A percentile compares a stretch with the other conserved stretches of the same genome.
Evolutionary conservation across 192 early-diverging fungal genomes (phyloP).

Genomic region (Neocallimastix lanati): DNA sequence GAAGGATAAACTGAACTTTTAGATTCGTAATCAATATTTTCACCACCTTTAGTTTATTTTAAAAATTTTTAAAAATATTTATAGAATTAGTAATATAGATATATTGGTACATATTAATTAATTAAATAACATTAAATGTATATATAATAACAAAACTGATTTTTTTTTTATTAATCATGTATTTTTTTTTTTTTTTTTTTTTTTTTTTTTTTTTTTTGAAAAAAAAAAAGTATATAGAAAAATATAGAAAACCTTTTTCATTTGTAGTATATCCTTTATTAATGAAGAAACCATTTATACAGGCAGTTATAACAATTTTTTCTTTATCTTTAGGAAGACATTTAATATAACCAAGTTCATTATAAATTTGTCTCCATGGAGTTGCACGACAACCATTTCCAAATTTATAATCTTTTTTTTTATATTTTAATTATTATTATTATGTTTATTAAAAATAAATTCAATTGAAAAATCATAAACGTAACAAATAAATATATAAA

Average conservation of each 20-base stretch:
- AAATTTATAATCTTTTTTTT: constrained; percentile 28
- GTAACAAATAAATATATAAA: too few relatives aligned
- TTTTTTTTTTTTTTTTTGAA: too few relatives aligned
- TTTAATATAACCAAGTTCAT: constrained; percentile 33
- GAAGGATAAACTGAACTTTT: constrained; percentile 18
- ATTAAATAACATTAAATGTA: too few relatives aligned
- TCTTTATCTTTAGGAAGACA: constrained; percentile 22
- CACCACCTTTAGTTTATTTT: constrained; percentile 16
- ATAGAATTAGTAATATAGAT: too few relatives aligned
- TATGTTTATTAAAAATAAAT: too few relatives aligned
- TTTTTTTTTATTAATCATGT: too few relatives aligned
- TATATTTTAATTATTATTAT: neutral
- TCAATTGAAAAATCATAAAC: too few relatives aligned
- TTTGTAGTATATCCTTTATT: constrained; percentile 34
- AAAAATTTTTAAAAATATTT: too few relatives aligned
- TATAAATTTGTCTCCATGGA: constrained; percentile 40
- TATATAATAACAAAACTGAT: too few relatives aligned
- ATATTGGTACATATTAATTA: too few relatives aligned
- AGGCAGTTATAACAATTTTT: constrained; percentile 27
- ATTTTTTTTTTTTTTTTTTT: too few relatives aligned
- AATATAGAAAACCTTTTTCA: constrained; percentile 28
- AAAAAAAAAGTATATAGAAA: too few relatives aligned
- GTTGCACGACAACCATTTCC: constrained; percentile 35
- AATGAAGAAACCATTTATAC: constrained; percentile 33
- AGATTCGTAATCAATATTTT: constrained; percentile 33